Evolutionary conservation across 345 rosid genomes (phyloP).

Genomic region (Luvunga scandens): DNA sequence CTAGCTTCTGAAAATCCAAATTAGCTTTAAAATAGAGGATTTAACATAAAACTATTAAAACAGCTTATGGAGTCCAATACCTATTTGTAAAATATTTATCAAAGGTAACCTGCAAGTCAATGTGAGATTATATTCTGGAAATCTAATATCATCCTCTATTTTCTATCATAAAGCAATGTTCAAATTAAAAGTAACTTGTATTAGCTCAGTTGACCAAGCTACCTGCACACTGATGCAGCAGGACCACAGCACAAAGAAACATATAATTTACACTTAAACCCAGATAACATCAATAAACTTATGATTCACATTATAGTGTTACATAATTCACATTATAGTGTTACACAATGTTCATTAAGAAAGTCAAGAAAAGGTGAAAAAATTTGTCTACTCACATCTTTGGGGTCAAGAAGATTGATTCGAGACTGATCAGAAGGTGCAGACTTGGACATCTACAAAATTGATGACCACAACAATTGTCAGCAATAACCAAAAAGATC

Average conservation of each 20-base stretch:
- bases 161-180: not conserved
- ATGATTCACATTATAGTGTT: not conserved
- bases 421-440: constrained; percentile 89
- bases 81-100: not conserved
- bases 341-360: not conserved
- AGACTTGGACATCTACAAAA: constrained; percentile 91
- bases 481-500: not conserved
- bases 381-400: constrained; percentile 62
- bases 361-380: constrained; percentile 11
- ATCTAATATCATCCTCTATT: not conserved
- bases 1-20: not conserved
- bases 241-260: not conserved
- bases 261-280: not conserved
- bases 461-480: constrained; percentile 22
- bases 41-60: not conserved
- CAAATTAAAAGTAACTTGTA: not conserved
- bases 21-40: not conserved
- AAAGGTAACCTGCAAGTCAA: not conserved
- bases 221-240: not conserved
- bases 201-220: not conserved
- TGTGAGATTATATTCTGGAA: not conserved
- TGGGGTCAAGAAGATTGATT: constrained; percentile 92
- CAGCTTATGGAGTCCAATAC: not conserved
- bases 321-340: not conserved
- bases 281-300: not conserved